Evolutionary conservation across 305 asterid genomes (phyloP).

Genomic region (Solanum hybrid): DNA sequence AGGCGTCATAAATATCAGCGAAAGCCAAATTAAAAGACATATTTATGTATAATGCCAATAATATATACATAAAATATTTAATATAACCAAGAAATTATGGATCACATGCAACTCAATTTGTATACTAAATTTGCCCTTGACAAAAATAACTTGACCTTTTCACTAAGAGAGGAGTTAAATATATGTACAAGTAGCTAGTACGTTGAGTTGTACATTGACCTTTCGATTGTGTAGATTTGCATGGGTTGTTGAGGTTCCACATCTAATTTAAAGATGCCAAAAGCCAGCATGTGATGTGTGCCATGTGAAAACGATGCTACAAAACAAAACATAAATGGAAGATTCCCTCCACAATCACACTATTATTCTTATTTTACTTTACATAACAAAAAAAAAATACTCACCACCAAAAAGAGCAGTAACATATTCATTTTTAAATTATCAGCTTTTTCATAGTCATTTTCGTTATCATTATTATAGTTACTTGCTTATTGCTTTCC

Average conservation of each 20-base stretch:
- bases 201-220: not conserved
- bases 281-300: constrained; percentile 17
- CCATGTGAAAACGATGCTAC: constrained; percentile 17
- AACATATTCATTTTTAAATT: constrained; percentile 2
- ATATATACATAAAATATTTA: not conserved
- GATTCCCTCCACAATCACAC: not conserved
- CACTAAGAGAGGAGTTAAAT: not conserved
- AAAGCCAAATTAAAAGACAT: too few species aligned
- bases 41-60: too few species aligned
- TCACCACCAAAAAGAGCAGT: not conserved
- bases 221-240: not conserved
- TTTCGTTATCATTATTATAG: not conserved
- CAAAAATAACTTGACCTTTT: not conserved
- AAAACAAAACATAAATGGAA: constrained; percentile 11
- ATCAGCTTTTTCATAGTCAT: not conserved
- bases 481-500: not conserved
- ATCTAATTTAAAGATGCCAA: not conserved
- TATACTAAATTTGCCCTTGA: not conserved
- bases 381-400: not conserved
- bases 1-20: not conserved
- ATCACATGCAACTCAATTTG: not conserved
- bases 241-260: not conserved
- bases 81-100: not conserved
- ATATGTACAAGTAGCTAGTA: not conserved
- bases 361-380: not conserved